phyloP scores from a whole-genome alignment of 768 basidiomycete species.

The Hericium rajendrae region DNA sequence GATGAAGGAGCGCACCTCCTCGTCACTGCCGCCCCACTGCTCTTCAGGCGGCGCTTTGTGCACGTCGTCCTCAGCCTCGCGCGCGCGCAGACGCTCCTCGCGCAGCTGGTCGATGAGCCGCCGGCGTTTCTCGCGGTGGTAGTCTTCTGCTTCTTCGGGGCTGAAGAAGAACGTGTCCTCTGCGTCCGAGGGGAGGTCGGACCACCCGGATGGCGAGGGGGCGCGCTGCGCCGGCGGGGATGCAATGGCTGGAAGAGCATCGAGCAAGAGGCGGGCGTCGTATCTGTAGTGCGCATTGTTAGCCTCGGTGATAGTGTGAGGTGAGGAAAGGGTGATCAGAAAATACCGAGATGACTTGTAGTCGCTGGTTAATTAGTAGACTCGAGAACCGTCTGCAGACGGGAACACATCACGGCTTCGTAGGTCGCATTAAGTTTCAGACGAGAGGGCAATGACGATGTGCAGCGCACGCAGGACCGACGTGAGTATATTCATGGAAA shows the following conservation, averaged over 20 bases:
- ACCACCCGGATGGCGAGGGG: conserved; percentile 60
- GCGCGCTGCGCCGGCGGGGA: conserved; percentile 16
- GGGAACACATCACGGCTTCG: background rate
- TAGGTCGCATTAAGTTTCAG: no score
- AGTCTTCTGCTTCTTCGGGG: conserved; percentile 55
- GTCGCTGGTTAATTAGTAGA: background rate
- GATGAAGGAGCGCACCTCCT: no score
- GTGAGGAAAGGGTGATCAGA: conserved; percentile 10
- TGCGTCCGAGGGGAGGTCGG: conserved; percentile 73
- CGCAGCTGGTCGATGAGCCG: conserved; percentile 46
- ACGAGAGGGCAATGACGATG: background rate
- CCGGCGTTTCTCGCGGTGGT: conserved; percentile 58
- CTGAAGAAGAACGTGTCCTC: conserved; percentile 82
- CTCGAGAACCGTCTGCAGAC: background rate
- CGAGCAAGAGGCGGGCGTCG: conserved; percentile 69
- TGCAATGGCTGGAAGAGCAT: conserved; percentile 28
- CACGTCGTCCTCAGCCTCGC: conserved; percentile 27
- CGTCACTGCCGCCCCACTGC: conserved; percentile 59
- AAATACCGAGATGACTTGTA: background rate
- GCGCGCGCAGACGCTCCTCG: conserved; percentile 57
- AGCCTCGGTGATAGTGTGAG: background rate
- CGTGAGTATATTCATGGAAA: background rate
- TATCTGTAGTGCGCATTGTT: conserved; percentile 40
- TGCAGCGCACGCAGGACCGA: background rate
- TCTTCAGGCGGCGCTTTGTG: conserved; percentile 20